These are phyloP conservation scores for Aspergillus awamori DNA, from an alignment of 2,329 filamentous ascomycete genomes.

Conservation along the genomic window DNA sequence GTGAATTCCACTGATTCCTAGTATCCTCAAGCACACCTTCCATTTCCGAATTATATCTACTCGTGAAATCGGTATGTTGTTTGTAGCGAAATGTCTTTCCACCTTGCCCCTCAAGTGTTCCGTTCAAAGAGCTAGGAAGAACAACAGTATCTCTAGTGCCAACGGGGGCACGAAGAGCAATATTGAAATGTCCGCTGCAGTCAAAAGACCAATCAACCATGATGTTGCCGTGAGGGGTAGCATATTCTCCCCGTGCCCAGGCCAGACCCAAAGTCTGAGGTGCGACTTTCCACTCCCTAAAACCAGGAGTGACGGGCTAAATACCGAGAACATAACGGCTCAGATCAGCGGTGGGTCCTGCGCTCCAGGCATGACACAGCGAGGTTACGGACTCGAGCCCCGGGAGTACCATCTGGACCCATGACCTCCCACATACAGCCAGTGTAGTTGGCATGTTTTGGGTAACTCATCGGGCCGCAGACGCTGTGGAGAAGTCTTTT, in stretches of 20 bases:
- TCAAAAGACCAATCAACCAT: slow-evolving; percentile 13
- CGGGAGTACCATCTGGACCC: slow-evolving; percentile 12
- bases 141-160: slow-evolving; percentile 12
- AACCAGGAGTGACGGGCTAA: slow-evolving; percentile 25
- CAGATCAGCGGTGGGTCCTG: slow-evolving; percentile 39
- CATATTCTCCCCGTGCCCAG: slow-evolving; percentile 18
- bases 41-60: too few species aligned
- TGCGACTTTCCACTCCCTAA: slow-evolving; percentile 16
- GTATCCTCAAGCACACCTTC: too few species aligned
- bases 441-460: slow-evolving; percentile 16
- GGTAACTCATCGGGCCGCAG: slow-evolving; percentile 20
- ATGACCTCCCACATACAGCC: slow-evolving; percentile 20
- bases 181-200: background rate
- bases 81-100: background rate
- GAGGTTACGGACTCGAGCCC: slow-evolving; percentile 28
- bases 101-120: background rate
- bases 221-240: slow-evolving; percentile 9
- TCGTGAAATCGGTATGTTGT: too few species aligned
- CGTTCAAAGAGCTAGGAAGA: slow-evolving; percentile 2
- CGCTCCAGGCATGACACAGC: slow-evolving; percentile 40
- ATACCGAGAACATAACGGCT: slow-evolving; percentile 34
- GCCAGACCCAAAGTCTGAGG: slow-evolving; percentile 24
- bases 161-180: slow-evolving; percentile 3
- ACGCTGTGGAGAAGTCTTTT: slow-evolving; percentile 10
- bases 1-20: too few species aligned